phyloP scores from a whole-genome alignment of 352 stramenopile species.

The Peronospora belbahrii region DNA sequence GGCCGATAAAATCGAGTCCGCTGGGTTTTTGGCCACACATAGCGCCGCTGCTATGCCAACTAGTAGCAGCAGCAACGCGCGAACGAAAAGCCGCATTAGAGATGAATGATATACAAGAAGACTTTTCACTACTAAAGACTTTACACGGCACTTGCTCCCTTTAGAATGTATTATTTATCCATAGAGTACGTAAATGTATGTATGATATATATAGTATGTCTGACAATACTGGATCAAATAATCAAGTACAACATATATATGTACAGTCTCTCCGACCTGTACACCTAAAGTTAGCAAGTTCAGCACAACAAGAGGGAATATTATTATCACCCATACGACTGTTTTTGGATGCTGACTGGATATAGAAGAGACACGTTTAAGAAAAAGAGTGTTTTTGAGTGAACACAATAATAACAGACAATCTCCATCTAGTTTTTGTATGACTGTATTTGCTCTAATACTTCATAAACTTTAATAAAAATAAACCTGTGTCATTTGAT shows the following conservation, averaged over 20 bases:
- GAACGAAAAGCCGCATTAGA: constrained; percentile 14
- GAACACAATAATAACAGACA: not conserved
- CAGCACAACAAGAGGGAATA: not conserved
- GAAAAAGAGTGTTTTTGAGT: not conserved
- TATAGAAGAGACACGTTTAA: not conserved
- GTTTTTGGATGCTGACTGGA: not conserved
- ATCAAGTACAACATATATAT: too few species aligned
- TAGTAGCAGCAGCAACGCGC: constrained; percentile 10
- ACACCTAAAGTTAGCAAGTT: too few species aligned
- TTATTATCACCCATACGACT: not conserved
- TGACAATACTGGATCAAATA: too few species aligned
- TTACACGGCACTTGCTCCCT: too few species aligned
- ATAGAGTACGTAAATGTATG: too few species aligned
- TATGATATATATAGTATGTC: too few species aligned
- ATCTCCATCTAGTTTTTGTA: not conserved
- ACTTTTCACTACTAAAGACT: not conserved
- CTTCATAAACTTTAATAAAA: too few species aligned
- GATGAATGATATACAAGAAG: constrained; percentile 5
- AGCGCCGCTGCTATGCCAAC: not conserved
- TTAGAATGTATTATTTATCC: too few species aligned
- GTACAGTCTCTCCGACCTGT: too few species aligned
- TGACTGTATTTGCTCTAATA: not conserved
- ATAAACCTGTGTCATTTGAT: not conserved
- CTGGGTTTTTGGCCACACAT: constrained; percentile 21
- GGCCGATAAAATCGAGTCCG: constrained; percentile 34